These are phyloP conservation scores for Striga asiatica DNA, from an alignment of 257 asterid species.

Conservation along the genomic window DNA sequence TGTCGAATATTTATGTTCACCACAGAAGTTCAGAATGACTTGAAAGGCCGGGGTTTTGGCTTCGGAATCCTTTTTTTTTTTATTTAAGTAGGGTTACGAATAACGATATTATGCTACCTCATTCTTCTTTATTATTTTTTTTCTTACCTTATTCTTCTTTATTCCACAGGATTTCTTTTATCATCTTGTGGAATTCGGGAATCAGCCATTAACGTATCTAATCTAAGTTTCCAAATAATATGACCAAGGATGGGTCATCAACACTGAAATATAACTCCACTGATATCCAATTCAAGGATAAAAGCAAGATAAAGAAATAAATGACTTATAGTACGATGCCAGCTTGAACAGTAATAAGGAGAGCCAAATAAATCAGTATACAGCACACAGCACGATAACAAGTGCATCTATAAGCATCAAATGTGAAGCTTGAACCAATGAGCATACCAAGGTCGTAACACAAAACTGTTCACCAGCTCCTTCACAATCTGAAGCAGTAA, in stretches of 20 bases:
- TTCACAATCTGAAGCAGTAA: constrained; percentile 99
- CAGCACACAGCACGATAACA: constrained; percentile 15
- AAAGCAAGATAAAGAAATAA: constrained; percentile 7
- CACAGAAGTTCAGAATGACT: too few relatives aligned
- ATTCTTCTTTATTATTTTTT: background rate
- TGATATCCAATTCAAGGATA: background rate
- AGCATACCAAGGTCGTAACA: constrained; percentile 92
- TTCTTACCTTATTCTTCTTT: too few relatives aligned
- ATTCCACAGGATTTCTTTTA: too few relatives aligned
- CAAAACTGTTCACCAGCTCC: constrained; percentile 99
- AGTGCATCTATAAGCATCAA: constrained; percentile 15
- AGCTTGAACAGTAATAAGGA: background rate
- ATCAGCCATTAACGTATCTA: background rate
- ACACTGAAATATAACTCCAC: background rate
- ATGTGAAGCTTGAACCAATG: constrained; percentile 3
- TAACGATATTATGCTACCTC: background rate
- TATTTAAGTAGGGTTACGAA: background rate
- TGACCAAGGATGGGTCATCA: background rate
- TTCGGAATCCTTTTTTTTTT: too few relatives aligned
- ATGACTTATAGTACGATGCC: background rate
- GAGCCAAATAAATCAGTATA: background rate
- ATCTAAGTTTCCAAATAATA: background rate
- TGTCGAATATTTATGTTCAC: too few relatives aligned
- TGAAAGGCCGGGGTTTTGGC: too few relatives aligned
- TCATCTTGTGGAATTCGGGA: background rate